phyloP scores from a whole-genome alignment of 1,284 basidiomycete species.

The Cystobasidiaceae sp. region DNA sequence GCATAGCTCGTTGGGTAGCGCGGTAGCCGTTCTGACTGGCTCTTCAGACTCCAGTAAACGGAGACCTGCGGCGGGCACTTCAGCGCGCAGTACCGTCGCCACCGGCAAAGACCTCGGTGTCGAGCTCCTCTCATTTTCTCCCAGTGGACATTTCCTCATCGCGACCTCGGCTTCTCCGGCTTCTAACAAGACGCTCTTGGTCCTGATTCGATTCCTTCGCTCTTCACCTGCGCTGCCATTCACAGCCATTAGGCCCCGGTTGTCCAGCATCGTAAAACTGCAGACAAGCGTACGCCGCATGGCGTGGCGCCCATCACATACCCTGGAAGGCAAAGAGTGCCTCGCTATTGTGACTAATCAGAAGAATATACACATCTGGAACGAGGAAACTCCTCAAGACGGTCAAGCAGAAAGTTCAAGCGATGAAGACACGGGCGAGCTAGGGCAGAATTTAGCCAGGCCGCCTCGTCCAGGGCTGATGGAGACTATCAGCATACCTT shows the following conservation, averaged over 20 bases:
- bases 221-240: conserved; percentile 17
- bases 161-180: neutral
- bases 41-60: neutral
- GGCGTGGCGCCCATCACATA: conserved; percentile 12
- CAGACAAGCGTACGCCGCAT: neutral
- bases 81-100: neutral
- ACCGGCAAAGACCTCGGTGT: conserved; percentile 22
- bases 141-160: conserved; percentile 2
- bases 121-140: conserved; percentile 9
- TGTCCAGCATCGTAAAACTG: conserved; percentile 1
- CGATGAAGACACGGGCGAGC: conserved; percentile 13
- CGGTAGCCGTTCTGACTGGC: neutral
- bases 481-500: conserved; percentile 12
- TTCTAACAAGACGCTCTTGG: neutral
- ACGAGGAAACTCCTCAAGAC: neutral
- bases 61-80: neutral
- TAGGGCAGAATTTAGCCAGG: neutral
- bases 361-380: conserved; percentile 25
- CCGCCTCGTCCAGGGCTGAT: neutral
- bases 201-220: conserved; percentile 11
- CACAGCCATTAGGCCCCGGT: conserved; percentile 15
- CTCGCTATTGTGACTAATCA: conserved; percentile 18
- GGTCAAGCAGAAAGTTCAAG: neutral
- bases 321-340: conserved; percentile 1
- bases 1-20: neutral